Percentiles rank a stretch among this genome's conserved stretches.
These are phyloP conservation scores for Ophiognomonia clavigignenti-juglandacearum DNA, from an alignment of 2,329 filamentous ascomycete species.

Conservation along the genomic window DNA sequence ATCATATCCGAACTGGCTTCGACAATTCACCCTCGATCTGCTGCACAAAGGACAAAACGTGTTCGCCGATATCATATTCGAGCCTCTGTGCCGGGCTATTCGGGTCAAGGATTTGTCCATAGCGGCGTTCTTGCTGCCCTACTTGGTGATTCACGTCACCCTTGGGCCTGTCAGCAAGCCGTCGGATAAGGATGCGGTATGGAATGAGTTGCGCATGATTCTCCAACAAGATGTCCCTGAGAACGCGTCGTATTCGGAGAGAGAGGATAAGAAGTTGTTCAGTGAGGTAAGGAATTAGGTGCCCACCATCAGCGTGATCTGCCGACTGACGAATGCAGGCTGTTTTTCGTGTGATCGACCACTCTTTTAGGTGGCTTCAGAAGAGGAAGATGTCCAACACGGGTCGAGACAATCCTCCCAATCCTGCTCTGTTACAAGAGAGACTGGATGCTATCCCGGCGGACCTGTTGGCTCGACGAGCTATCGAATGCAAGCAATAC, in stretches of 20 bases:
- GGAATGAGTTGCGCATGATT: constrained; percentile 69
- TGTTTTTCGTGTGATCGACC: constrained; percentile 86
- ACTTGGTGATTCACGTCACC: constrained; percentile 77
- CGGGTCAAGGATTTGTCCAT: constrained; percentile 82
- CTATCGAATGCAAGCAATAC: constrained; percentile 91
- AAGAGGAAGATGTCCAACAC: constrained; percentile 55
- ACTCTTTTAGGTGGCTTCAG: constrained; percentile 85
- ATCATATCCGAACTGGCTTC: constrained; percentile 77
- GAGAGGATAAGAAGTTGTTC: constrained; percentile 75
- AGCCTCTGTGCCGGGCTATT: constrained; percentile 75
- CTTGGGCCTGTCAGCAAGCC: constrained; percentile 61
- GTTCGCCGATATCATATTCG: constrained; percentile 73
- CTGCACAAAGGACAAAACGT: constrained; percentile 70
- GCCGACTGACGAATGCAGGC: too few relatives aligned
- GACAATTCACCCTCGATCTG: constrained; percentile 74
- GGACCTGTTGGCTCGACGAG: constrained; percentile 71
- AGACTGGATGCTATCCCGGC: constrained; percentile 62
- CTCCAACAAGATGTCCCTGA: constrained; percentile 55
- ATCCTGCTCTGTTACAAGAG: constrained; percentile 43
- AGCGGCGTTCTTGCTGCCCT: constrained; percentile 83
- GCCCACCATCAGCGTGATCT: constrained; percentile 20
- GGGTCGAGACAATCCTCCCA: constrained; percentile 45
- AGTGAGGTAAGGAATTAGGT: constrained; percentile 63
- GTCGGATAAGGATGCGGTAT: constrained; percentile 58
- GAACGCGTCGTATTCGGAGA: constrained; percentile 52